A percentile compares a stretch with the other conserved stretches of the same genome.
These are phyloP conservation scores for Russula abietina DNA, from an alignment of 768 basidiomycete genomes.

Conservation along the genomic window DNA sequence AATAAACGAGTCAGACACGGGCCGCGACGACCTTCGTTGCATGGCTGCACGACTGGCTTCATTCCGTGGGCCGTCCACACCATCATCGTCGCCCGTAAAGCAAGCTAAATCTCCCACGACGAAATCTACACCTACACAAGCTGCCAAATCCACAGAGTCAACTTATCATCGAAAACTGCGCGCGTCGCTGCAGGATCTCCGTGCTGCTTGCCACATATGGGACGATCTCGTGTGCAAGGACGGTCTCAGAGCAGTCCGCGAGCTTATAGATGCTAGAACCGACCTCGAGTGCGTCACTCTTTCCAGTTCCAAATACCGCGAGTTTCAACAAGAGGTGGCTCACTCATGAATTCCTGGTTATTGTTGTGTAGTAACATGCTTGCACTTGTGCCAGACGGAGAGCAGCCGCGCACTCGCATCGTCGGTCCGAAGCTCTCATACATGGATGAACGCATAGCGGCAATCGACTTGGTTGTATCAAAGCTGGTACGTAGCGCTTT, in stretches of 20 bases:
- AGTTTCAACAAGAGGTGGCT: background rate
- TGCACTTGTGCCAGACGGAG: slow-evolving; percentile 43
- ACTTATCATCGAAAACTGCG: slow-evolving; percentile 78
- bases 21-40: background rate
- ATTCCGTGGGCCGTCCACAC: slow-evolving; percentile 75
- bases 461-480: slow-evolving; percentile 49
- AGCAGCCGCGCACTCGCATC: slow-evolving; percentile 50
- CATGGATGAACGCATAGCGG: slow-evolving; percentile 61
- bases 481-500: slow-evolving; percentile 54
- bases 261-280: slow-evolving; percentile 70
- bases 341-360: background rate
- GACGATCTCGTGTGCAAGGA: slow-evolving; percentile 76
- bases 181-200: slow-evolving; percentile 61
- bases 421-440: slow-evolving; percentile 58
- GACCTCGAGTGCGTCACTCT: slow-evolving; percentile 66
- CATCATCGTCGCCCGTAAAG: slow-evolving; percentile 57
- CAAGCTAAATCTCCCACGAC: slow-evolving; percentile 33
- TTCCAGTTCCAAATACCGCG: no score
- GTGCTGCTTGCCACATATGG: slow-evolving; percentile 62
- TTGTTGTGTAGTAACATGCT: slow-evolving; percentile 52
- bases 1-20: no score
- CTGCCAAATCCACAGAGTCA: slow-evolving; percentile 52
- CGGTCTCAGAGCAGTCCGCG: slow-evolving; percentile 68
- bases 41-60: slow-evolving; percentile 64
- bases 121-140: slow-evolving; percentile 30